Evolutionary conservation across 1,284 basidiomycete genomes (phyloP).

Genomic region (Rhodotorula sp.): DNA sequence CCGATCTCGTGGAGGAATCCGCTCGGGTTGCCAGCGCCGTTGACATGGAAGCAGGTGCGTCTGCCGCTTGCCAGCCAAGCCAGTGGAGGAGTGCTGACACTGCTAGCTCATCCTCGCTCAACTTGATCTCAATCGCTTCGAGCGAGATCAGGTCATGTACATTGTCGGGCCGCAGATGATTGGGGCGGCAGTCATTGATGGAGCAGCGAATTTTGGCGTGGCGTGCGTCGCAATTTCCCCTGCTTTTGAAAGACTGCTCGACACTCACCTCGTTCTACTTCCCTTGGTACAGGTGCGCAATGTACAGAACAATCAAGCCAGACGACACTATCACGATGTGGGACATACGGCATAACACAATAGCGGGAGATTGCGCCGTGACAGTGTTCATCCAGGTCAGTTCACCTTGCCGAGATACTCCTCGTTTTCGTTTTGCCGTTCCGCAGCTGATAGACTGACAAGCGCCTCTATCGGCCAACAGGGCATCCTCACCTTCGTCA

Average conservation of each 20-base stretch:
- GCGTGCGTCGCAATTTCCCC: constrained; percentile 26
- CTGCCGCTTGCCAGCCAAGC: too few species aligned
- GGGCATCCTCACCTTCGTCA: constrained; percentile 44
- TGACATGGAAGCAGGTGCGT: constrained; percentile 28
- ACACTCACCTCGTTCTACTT: neutral
- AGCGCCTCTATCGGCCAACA: neutral
- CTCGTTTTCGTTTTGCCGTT: too few species aligned
- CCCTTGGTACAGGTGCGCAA: constrained; percentile 22
- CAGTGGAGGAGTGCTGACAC: too few species aligned
- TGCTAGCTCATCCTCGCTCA: neutral
- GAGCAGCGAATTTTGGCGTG: constrained; percentile 42
- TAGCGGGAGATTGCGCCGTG: constrained; percentile 40
- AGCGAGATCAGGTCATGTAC: constrained; percentile 21
- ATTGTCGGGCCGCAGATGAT: constrained; percentile 29
- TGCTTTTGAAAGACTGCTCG: neutral
- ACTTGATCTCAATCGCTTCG: neutral
- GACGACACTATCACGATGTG: constrained; percentile 30
- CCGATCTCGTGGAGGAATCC: constrained; percentile 19
- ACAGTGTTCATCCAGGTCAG: constrained; percentile 44
- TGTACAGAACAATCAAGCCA: constrained; percentile 24
- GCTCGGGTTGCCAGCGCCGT: constrained; percentile 30
- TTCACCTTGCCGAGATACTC: too few species aligned
- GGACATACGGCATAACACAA: constrained; percentile 26
- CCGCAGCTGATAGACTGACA: neutral
- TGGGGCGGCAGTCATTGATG: constrained; percentile 37